Evolutionary conservation across 225 moss, liverwort and hornwort species (phyloP).

Genomic region (Bryoerythrophyllum caledonicum): DNA sequence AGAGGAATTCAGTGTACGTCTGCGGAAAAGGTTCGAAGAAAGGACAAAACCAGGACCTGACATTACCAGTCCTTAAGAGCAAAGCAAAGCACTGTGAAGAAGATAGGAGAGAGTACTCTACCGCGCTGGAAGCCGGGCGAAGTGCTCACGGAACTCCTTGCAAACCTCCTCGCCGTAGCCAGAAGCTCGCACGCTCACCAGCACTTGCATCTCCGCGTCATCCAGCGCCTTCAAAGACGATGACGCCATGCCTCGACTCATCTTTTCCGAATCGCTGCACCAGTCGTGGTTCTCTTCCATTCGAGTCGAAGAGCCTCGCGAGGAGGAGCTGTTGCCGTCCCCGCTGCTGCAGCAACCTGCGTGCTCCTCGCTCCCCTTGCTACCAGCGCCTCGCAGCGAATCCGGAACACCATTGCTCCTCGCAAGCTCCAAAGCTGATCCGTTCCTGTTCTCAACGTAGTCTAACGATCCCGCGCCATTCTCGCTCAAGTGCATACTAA

Average conservation of each 20-base stretch:
- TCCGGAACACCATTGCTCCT: conserved; percentile 51
- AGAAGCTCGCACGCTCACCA: conserved; percentile 73
- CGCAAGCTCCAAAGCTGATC: conserved; percentile 30
- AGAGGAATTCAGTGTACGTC: background rate
- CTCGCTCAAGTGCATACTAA: conserved; percentile 44
- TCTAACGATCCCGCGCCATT: conserved; percentile 49
- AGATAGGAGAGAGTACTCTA: conserved; percentile 28
- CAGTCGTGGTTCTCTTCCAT: conserved; percentile 38
- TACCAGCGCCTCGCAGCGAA: conserved; percentile 22
- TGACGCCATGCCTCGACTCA: conserved; percentile 41
- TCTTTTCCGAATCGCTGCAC: conserved; percentile 40
- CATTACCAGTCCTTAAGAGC: background rate
- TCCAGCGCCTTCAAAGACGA: conserved; percentile 57
- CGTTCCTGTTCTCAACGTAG: conserved; percentile 35
- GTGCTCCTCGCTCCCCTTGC: conserved; percentile 26
- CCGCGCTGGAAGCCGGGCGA: conserved; percentile 79
- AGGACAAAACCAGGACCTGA: conserved; percentile 3
- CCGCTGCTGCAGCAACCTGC: conserved; percentile 26
- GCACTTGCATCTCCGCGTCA: conserved; percentile 75
- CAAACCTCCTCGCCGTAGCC: conserved; percentile 88
- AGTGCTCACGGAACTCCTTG: conserved; percentile 79
- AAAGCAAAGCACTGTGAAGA: conserved; percentile 4
- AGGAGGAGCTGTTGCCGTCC: conserved; percentile 25
- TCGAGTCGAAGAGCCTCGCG: conserved; percentile 39
- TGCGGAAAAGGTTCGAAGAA: background rate